Base-by-base conservation (phyloP, 495 filamentous ascomycete species). In the Lindgomyces ingoldianus region DNA sequence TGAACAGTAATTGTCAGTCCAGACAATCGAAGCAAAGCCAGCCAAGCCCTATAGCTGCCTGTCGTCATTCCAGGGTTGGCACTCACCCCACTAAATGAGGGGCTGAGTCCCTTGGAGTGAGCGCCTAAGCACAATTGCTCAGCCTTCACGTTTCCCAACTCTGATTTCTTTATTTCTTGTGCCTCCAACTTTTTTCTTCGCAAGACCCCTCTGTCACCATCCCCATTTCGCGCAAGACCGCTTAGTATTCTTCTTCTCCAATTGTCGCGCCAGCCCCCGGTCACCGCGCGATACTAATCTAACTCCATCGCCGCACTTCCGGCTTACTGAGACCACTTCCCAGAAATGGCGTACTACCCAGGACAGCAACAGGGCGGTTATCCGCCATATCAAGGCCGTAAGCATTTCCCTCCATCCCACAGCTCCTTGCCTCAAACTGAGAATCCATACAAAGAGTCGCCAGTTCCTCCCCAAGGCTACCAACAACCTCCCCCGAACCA, bases 351-450 rank as follows among this genome's bases (percentile, higher is more conserved):
- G 57, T 60, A 42, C 29, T 60, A 65, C 41, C 58, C 59, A 44
- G 42, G 42, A 9, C 62, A 57, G 14, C 62, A 49, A 16, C 62
- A 44, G 6, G 62, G 55, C 18, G 64, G 64, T 14, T 67, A 67
- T 61, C 64, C 64, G 10, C 57, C 48, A 36, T 45, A 65, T 24
- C 62, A 67, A 47, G 64, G 64, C 26, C 41, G 58, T 60, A 49
- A 55, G 64, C 45, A n/a, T 46, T 49, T 21, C 22, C 18, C 12
- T 16, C 12, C 10, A 22, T 18, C 8, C 9, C 53, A 45, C 39
- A 19, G 39, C 51, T 30, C 21, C 24, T 22, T 50, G 47, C 24
- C 9, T 33, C 45, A 10, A 57, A n/a, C 57, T 39, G 18, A 60
- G 24, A 60, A 42, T 9, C 1, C 4, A 10, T 41, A 62, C 36